Conservation (phyloP, 2,329 filamentous ascomycete species). For the Pyrenophora graminea region DNA sequence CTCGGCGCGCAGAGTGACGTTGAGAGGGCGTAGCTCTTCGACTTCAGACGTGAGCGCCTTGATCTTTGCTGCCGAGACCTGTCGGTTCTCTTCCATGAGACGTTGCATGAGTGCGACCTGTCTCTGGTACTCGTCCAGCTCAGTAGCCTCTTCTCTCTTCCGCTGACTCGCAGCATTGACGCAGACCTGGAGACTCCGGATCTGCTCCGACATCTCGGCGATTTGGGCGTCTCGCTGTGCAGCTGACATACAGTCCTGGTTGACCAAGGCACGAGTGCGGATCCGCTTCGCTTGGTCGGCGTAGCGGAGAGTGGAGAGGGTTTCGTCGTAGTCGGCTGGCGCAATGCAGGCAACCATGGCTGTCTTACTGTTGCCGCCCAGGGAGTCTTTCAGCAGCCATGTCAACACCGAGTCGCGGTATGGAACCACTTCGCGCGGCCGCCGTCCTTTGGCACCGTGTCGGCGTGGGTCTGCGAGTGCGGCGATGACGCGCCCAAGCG, state of each 20-base stretch:
- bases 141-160: constrained; percentile 81
- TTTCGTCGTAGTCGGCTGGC: constrained; percentile 95
- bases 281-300: constrained; percentile 98
- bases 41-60: constrained; percentile 68
- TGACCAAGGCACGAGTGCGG: constrained; percentile 89
- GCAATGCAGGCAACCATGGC: constrained; percentile 99
- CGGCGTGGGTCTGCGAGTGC: constrained; percentile 75
- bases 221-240: constrained; percentile 96
- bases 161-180: constrained; percentile 62
- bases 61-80: constrained; percentile 93
- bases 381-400: constrained; percentile 91
- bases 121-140: constrained; percentile 90
- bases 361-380: constrained; percentile 96
- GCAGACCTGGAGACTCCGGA: constrained; percentile 79
- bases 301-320: constrained; percentile 91
- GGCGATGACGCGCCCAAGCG: constrained; percentile 91
- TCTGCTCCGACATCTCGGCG: constrained; percentile 91
- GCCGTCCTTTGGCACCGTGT: constrained; percentile 47
- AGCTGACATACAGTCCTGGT: constrained; percentile 90
- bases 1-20: constrained; percentile 65
- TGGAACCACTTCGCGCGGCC: constrained; percentile 71
- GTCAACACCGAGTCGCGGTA: constrained; percentile 86
- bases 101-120: constrained; percentile 89
- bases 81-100: constrained; percentile 90
- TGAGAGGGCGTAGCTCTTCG: constrained; percentile 53